Evolutionary conservation across 1,284 basidiomycete genomes (phyloP).

Genomic region (Cryptococcus deneoformans): DNA sequence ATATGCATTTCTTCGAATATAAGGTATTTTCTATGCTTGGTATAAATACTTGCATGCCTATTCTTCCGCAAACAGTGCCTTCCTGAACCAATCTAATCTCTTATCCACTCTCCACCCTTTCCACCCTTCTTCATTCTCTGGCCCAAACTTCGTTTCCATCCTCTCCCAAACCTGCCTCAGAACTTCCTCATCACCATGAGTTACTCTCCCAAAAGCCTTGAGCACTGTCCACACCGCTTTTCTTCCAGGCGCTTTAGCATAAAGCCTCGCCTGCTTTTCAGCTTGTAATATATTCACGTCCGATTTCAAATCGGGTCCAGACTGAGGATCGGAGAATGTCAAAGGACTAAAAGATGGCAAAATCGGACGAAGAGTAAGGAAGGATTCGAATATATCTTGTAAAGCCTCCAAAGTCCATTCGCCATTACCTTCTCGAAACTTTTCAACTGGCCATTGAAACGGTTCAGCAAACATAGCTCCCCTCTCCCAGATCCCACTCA

Average conservation of each 20-base stretch:
- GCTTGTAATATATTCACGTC: not conserved
- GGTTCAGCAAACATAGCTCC: conserved; percentile 1
- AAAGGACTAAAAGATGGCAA: not conserved
- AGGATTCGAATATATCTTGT: conserved; percentile 29
- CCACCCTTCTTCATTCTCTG: conserved; percentile 28
- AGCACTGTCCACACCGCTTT: conserved; percentile 35
- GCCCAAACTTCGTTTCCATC: conserved; percentile 43
- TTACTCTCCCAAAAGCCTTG: conserved; percentile 35
- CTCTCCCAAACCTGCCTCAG: conserved; percentile 32
- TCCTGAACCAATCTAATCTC: conserved; percentile 21
- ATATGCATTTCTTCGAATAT: not conserved
- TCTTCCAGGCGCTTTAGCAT: conserved; percentile 25
- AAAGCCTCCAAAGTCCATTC: conserved; percentile 31
- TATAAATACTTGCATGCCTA: no score
- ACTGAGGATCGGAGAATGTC: not conserved
- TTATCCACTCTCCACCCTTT: conserved; percentile 28
- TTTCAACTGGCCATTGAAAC: not conserved
- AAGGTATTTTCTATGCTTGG: no score
- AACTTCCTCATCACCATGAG: conserved; percentile 27
- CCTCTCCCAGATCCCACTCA: conserved; percentile 29
- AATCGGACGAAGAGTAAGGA: conserved; percentile 19
- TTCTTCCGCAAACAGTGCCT: conserved; percentile 1
- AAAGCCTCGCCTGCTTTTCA: not conserved
- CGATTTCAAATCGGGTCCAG: not conserved
- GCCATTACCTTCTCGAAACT: not conserved